These are phyloP conservation scores for Davidsoniella neocaledoniae DNA, from an alignment of 2,329 filamentous ascomycete genomes.

Conservation along the genomic window DNA sequence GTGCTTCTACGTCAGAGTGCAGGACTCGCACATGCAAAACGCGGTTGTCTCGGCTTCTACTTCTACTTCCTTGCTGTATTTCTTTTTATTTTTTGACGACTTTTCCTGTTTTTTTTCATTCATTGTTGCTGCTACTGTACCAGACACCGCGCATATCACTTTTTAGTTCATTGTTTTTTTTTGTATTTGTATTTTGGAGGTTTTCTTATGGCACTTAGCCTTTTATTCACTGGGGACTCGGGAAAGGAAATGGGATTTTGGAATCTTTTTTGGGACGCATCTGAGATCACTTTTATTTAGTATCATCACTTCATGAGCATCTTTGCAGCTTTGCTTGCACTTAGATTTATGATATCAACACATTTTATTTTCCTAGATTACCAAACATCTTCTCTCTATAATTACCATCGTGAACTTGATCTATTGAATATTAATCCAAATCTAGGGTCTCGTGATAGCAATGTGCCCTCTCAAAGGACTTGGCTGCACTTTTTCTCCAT, in stretches of 20 bases:
- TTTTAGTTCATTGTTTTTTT: background rate
- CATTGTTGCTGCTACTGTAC: background rate
- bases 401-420: background rate
- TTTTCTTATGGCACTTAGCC: background rate
- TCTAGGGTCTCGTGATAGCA: too few relatives aligned
- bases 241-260: background rate
- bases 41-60: background rate
- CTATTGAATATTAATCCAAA: too few relatives aligned
- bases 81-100: background rate
- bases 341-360: constrained; percentile 7
- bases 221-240: background rate
- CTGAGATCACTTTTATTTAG: background rate
- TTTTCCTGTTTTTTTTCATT: background rate
- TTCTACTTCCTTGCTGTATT: background rate
- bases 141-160: background rate
- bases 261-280: background rate
- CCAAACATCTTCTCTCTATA: background rate
- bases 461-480: too few relatives aligned
- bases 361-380: background rate
- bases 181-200: background rate
- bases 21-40: background rate
- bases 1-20: background rate
- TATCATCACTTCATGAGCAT: background rate
- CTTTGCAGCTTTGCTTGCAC: constrained; percentile 3
- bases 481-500: too few relatives aligned